Conservation (phyloP, 1,139 yeast species). For the Yamadazyma dendronema region DNA sequence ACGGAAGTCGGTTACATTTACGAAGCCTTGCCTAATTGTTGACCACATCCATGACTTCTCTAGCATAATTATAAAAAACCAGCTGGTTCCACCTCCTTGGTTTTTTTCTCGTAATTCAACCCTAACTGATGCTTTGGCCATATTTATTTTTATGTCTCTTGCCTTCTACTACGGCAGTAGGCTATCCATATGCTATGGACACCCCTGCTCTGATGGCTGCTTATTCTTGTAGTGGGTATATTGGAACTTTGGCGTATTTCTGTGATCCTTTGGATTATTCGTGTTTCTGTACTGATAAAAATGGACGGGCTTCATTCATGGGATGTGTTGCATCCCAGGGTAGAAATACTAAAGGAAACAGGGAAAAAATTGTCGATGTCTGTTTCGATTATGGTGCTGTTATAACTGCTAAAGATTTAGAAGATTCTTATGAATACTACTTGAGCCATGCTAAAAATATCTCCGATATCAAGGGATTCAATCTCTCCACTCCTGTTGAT, state of each 20-base stretch:
- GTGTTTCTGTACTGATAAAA: conserved; percentile 12
- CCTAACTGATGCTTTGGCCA: background rate
- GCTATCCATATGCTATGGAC: background rate
- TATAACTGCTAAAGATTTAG: conserved; percentile 17
- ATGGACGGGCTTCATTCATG: conserved; percentile 12
- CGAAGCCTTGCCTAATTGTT: background rate
- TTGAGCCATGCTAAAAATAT: conserved; percentile 18
- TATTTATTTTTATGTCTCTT: conserved; percentile 1
- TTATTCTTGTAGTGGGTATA: conserved; percentile 20
- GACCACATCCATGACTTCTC: background rate
- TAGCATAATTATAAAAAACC: too few species aligned
- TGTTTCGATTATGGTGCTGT: conserved; percentile 15
- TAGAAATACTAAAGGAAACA: background rate
- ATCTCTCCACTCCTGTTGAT: conserved; percentile 17
- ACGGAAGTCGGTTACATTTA: background rate
- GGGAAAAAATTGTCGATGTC: conserved; percentile 1
- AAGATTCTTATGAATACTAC: conserved; percentile 19
- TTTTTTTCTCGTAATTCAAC: background rate
- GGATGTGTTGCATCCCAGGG: conserved; percentile 11
- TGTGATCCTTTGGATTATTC: conserved; percentile 7
- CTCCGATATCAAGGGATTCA: conserved; percentile 22
- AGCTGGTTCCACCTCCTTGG: too few species aligned
- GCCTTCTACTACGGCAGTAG: background rate
- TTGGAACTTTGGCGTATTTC: conserved; percentile 8
- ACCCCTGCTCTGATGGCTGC: conserved; percentile 5